phyloP scores from a whole-genome alignment of 2,329 filamentous ascomycete genomes.

The Emergomyces africanus region DNA sequence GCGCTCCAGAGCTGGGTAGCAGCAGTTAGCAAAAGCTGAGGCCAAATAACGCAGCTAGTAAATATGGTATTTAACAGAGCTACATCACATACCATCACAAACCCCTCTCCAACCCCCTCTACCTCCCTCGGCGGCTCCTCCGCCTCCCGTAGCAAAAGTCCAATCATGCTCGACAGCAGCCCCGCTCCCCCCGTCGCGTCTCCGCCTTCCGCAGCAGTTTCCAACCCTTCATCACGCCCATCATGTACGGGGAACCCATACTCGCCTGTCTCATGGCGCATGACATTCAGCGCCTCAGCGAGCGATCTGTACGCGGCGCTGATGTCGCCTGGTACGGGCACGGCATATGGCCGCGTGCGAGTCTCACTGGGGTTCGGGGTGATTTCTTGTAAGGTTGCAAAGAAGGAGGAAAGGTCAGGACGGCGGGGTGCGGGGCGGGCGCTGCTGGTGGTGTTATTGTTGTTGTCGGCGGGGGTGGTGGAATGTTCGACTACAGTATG shows the following conservation, averaged over 20 bases:
- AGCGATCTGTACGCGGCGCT: slow-evolving; percentile 47
- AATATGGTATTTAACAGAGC: too few species aligned
- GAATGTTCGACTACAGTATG: slow-evolving; percentile 29
- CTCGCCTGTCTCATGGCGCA: slow-evolving; percentile 32
- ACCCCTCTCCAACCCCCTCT: slow-evolving; percentile 48
- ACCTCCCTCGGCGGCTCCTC: slow-evolving; percentile 48
- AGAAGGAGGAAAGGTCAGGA: slow-evolving; percentile 54
- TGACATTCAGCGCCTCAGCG: slow-evolving; percentile 48
- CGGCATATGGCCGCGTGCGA: slow-evolving; percentile 43
- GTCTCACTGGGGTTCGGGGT: slow-evolving; percentile 37
- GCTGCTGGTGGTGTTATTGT: slow-evolving; percentile 17
- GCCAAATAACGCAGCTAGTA: background rate
- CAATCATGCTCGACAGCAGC: slow-evolving; percentile 44
- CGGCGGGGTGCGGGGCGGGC: slow-evolving; percentile 33
- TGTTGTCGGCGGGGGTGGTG: slow-evolving; percentile 20
- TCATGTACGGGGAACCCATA: slow-evolving; percentile 27
- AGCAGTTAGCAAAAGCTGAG: background rate
- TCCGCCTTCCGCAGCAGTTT: slow-evolving; percentile 16
- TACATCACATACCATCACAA: slow-evolving; percentile 39
- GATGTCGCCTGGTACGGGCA: slow-evolving; percentile 49
- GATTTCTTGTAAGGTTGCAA: slow-evolving; percentile 46
- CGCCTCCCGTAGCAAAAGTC: slow-evolving; percentile 40
- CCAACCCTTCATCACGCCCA: slow-evolving; percentile 31
- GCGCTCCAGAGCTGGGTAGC: slow-evolving; percentile 39
- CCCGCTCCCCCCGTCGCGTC: slow-evolving; percentile 15